A percentile compares a stretch with the other conserved stretches of the same genome.
phyloP scores from a whole-genome alignment of 306 rosid genomes.

The Calophaca sinica region DNA sequence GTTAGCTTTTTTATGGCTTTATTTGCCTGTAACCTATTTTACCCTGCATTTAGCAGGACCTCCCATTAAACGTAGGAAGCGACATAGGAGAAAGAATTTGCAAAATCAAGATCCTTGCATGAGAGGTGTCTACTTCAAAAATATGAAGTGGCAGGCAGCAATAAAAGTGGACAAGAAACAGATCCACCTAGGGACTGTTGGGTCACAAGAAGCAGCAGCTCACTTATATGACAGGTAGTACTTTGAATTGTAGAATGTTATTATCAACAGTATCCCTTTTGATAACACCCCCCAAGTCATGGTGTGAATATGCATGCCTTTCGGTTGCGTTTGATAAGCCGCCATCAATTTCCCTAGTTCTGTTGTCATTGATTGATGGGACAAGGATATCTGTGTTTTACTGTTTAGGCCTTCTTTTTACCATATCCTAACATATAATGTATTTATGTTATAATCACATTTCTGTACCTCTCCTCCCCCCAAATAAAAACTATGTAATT shows the following conservation, averaged over 20 bases:
- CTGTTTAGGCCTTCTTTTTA: conserved; percentile 9
- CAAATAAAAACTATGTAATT: background rate
- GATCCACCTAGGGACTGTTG: conserved; percentile 92
- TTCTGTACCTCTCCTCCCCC: background rate
- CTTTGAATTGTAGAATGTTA: conserved; percentile 25
- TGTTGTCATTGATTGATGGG: conserved; percentile 12
- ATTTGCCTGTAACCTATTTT: conserved; percentile 12
- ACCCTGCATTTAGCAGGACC: conserved; percentile 59
- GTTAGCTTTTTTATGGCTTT: background rate
- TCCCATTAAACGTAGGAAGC: conserved; percentile 86
- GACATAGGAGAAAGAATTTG: conserved; percentile 78
- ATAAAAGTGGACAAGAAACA: conserved; percentile 97
- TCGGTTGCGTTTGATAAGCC: conserved; percentile 33
- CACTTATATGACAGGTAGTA: conserved; percentile 84
- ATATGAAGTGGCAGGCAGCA: conserved; percentile 99
- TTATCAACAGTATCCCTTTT: conserved; percentile 13
- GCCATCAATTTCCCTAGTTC: background rate
- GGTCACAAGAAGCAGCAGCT: conserved; percentile 97
- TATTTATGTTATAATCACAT: conserved; percentile 1
- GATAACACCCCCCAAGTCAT: background rate
- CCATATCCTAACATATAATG: conserved; percentile 8
- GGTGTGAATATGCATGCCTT: conserved; percentile 9
- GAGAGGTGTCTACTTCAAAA: conserved; percentile 95
- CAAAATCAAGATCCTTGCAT: conserved; percentile 83
- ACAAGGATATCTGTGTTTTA: too few relatives aligned